These are phyloP conservation scores for Magnaporthiopsis poae DNA, from an alignment of 2,329 filamentous ascomycete species.

Conservation along the genomic window DNA sequence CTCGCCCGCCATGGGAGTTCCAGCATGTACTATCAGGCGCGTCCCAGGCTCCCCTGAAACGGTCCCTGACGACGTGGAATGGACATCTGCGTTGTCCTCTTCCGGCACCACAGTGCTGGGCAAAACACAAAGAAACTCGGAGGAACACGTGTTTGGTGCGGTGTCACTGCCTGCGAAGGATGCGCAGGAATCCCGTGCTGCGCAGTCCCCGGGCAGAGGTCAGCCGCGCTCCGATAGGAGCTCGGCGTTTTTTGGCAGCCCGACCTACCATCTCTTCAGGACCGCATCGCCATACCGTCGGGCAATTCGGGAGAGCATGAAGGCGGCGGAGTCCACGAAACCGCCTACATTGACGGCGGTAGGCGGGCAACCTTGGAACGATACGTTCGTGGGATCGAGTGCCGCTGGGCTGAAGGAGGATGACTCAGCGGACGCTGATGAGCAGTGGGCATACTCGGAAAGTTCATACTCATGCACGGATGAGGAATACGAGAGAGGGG, in stretches of 20 bases:
- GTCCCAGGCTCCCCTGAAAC: not conserved
- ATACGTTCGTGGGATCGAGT: not conserved
- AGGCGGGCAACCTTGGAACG: not conserved
- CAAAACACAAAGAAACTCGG: not conserved
- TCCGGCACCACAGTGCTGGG: not conserved
- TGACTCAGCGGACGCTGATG: no score
- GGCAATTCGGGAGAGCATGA: conserved; percentile 38
- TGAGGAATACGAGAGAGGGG: conserved; percentile 10
- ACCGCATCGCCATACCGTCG: conserved; percentile 47
- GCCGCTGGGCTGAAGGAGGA: not conserved
- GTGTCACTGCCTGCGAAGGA: not conserved
- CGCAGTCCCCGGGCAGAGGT: conserved; percentile 1
- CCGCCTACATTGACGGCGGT: not conserved
- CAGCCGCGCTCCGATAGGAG: conserved; percentile 22
- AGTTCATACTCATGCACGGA: conserved; percentile 7
- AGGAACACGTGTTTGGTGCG: conserved; percentile 4
- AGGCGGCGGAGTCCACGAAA: conserved; percentile 21
- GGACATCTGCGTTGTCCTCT: not conserved
- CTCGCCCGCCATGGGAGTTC: not conserved
- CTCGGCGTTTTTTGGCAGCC: conserved; percentile 43
- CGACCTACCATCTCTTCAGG: conserved; percentile 40
- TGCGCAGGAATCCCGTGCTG: not conserved
- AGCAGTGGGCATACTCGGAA: not conserved
- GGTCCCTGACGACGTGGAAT: not conserved
- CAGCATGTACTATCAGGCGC: conserved; percentile 1